Conservation (phyloP, 768 basidiomycete species). For the Tricholoma matsutake region DNA sequence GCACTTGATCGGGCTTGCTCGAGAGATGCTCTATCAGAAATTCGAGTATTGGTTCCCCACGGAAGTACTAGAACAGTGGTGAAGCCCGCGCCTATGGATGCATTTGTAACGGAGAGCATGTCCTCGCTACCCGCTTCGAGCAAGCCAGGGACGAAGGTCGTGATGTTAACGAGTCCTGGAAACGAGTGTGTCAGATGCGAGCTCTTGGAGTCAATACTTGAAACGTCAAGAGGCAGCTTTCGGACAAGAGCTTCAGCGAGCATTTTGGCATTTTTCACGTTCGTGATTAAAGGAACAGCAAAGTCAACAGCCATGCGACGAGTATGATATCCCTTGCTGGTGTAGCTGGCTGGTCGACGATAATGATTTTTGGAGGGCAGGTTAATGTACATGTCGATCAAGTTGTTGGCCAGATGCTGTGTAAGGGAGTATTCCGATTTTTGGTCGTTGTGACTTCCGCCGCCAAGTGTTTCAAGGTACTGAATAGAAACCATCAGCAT, state of each 20-base stretch:
- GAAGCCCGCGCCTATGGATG: conserved; percentile 87
- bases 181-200: conserved; percentile 88
- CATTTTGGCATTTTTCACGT: conserved; percentile 98
- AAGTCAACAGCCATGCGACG: conserved; percentile 99
- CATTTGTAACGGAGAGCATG: conserved; percentile 67
- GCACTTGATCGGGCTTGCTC: conserved; percentile 68
- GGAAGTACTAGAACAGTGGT: conserved; percentile 82
- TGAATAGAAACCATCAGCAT: conserved; percentile 23
- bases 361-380: conserved; percentile 97
- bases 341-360: conserved; percentile 94
- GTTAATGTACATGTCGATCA: conserved; percentile 99
- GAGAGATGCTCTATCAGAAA: conserved; percentile 66
- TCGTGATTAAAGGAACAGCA: conserved; percentile 94
- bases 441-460: conserved; percentile 69
- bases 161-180: conserved; percentile 88
- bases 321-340: conserved; percentile 94
- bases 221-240: conserved; percentile 87
- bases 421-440: conserved; percentile 98
- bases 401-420: conserved; percentile 92
- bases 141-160: conserved; percentile 80
- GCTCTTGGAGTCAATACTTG: conserved; percentile 89
- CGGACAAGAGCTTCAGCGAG: conserved; percentile 90
- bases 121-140: conserved; percentile 52
- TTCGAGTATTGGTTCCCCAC: conserved; percentile 53
- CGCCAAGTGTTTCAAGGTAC: conserved; percentile 89